A percentile compares a stretch with the other conserved stretches of the same genome.
Evolutionary conservation across 352 stramenopile genomes (phyloP).

Genomic region (Phytopythium kandeliae): DNA sequence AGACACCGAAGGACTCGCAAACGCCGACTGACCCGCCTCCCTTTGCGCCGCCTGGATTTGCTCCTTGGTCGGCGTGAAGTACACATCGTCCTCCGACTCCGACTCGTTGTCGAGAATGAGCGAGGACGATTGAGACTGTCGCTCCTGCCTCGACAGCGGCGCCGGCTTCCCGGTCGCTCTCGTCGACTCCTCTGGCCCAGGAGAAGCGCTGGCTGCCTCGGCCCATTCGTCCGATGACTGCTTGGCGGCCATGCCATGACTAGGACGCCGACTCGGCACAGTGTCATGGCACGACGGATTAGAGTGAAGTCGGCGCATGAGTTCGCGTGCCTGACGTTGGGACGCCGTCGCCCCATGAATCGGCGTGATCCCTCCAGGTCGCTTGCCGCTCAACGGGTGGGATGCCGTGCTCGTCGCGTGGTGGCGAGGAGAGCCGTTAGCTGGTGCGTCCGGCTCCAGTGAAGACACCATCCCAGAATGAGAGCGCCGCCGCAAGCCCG

Average conservation of each 20-base stretch:
- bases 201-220: background rate
- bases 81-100: conserved; percentile 12
- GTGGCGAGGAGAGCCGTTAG: background rate
- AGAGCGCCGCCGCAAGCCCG: background rate
- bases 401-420: background rate
- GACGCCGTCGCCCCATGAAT: conserved; percentile 6
- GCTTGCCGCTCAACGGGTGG: background rate
- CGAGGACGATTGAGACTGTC: conserved; percentile 14
- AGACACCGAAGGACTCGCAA: background rate
- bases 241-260: background rate
- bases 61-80: conserved; percentile 14
- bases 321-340: conserved; percentile 1
- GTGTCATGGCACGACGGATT: background rate
- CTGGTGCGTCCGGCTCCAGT: background rate
- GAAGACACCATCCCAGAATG: background rate
- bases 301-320: background rate
- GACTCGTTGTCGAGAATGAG: conserved; percentile 26
- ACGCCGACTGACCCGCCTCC: background rate
- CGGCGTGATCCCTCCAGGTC: conserved; percentile 1
- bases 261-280: background rate
- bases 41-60: background rate
- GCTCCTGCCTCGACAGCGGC: background rate
- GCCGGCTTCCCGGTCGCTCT: background rate
- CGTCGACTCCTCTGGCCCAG: background rate
- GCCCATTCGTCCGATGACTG: background rate